Conservation (phyloP, 2,329 filamentous ascomycete species). For the Tympanopsis confertula region DNA sequence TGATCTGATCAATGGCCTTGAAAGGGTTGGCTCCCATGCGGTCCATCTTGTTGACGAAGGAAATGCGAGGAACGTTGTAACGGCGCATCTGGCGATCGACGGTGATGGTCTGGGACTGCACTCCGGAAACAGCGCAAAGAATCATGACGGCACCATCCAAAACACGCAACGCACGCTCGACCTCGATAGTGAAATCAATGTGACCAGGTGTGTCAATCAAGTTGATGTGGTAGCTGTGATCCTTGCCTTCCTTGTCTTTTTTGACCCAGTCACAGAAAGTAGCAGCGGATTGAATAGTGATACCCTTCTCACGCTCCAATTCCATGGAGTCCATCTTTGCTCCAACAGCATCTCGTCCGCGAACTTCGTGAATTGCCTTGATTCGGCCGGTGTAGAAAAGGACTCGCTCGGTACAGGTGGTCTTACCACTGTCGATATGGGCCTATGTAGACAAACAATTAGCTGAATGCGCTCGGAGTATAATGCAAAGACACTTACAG, state of each 20-base stretch:
- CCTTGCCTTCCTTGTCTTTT: constrained; percentile 71
- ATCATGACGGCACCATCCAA: constrained; percentile 98
- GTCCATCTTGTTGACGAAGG: constrained; percentile 99
- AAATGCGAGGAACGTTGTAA: constrained; percentile 90
- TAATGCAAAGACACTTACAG: constrained; percentile 40
- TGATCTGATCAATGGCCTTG: constrained; percentile 96
- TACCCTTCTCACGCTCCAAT: constrained; percentile 92
- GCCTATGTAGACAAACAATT: constrained; percentile 40
- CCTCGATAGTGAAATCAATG: constrained; percentile 98
- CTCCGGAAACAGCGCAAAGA: constrained; percentile 89
- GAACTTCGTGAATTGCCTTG: constrained; percentile 92
- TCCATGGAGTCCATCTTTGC: constrained; percentile 99
- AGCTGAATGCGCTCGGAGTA: background rate
- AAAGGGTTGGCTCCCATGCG: constrained; percentile 96
- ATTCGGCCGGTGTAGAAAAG: constrained; percentile 97
- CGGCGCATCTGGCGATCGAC: constrained; percentile 98
- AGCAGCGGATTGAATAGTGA: constrained; percentile 95
- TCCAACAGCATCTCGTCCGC: constrained; percentile 85
- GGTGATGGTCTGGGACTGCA: constrained; percentile 95
- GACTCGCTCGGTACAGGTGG: constrained; percentile 88
- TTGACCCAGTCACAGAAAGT: constrained; percentile 89
- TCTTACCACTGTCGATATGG: constrained; percentile 98
- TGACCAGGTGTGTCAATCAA: constrained; percentile 97
- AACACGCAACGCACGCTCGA: constrained; percentile 87
- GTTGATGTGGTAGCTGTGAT: constrained; percentile 93